A percentile compares a stretch with the other conserved stretches of the same genome.
These are phyloP conservation scores for Rutstroemia sp. DNA, from an alignment of 2,329 filamentous ascomycete genomes.

Conservation along the genomic window DNA sequence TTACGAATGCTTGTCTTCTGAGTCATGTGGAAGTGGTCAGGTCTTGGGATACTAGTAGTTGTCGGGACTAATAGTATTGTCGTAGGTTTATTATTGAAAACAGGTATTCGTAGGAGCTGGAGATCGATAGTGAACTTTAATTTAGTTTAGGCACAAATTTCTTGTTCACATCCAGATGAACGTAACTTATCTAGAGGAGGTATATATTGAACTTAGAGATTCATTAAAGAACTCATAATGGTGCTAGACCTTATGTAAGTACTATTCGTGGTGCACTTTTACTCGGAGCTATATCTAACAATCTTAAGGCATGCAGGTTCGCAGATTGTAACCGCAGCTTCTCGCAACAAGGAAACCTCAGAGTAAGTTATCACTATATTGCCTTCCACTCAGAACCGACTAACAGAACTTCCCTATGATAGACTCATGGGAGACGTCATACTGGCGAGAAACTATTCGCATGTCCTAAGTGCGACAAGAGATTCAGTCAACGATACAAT, in stretches of 20 bases:
- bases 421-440: conserved; percentile 83
- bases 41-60: too few relatives aligned
- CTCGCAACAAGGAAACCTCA: conserved; percentile 84
- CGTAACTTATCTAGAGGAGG: too few relatives aligned
- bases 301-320: neutral
- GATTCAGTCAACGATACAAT: conserved; percentile 80
- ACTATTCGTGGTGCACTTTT: neutral
- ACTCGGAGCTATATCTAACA: neutral
- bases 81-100: too few relatives aligned
- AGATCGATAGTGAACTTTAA: too few relatives aligned
- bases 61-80: too few relatives aligned
- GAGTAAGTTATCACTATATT: conserved; percentile 45
- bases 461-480: conserved; percentile 72
- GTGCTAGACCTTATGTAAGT: conserved; percentile 82
- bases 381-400: neutral
- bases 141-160: too few relatives aligned
- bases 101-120: too few relatives aligned
- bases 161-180: too few relatives aligned
- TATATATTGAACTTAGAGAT: conserved; percentile 91
- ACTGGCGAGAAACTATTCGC: conserved; percentile 79
- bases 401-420: conserved; percentile 1
- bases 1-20: too few relatives aligned
- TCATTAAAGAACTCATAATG: conserved; percentile 80
- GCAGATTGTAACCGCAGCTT: conserved; percentile 71
- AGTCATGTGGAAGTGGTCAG: too few relatives aligned